Evolutionary conservation across 2,329 filamentous ascomycete species (phyloP).

Genomic region (Talaromyces sp.): DNA sequence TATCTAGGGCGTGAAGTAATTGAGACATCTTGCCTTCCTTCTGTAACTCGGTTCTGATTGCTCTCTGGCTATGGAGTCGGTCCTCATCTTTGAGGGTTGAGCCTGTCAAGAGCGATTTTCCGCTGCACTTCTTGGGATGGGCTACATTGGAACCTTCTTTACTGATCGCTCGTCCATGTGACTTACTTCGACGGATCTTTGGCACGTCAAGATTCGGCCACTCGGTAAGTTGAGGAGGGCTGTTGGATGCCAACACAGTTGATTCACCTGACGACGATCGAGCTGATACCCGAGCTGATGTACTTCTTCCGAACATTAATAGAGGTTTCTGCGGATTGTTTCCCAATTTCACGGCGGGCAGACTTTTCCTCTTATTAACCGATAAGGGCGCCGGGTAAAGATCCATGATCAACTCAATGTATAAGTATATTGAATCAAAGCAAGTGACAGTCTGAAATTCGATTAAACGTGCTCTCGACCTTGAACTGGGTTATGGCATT

Average conservation of each 20-base stretch:
- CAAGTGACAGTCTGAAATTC: neutral
- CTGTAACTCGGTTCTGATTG: neutral
- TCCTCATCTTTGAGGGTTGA: neutral
- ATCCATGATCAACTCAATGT: slow-evolving; percentile 21
- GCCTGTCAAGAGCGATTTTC: neutral
- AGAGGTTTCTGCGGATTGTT: slow-evolving; percentile 20
- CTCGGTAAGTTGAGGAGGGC: slow-evolving; percentile 23
- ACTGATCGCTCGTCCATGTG: neutral
- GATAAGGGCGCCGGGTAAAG: slow-evolving; percentile 47
- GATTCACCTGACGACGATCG: slow-evolving; percentile 16
- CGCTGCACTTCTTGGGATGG: neutral
- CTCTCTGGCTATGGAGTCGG: neutral
- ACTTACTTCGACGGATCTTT: slow-evolving; percentile 21
- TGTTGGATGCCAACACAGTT: slow-evolving; percentile 23
- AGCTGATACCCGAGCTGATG: neutral
- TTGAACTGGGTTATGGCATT: slow-evolving; percentile 25
- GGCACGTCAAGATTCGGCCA: slow-evolving; percentile 23
- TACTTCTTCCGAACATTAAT: slow-evolving; percentile 18
- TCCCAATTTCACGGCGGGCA: slow-evolving; percentile 12
- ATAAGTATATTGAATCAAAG: neutral
- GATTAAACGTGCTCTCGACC: slow-evolving; percentile 25
- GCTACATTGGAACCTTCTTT: neutral
- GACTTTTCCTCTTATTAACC: slow-evolving; percentile 43
- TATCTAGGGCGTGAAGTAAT: slow-evolving; percentile 14
- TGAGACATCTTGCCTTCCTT: slow-evolving; percentile 6